phyloP scores from a whole-genome alignment of 2,329 filamentous ascomycete species.

The Pyrenophora seminiperda region DNA sequence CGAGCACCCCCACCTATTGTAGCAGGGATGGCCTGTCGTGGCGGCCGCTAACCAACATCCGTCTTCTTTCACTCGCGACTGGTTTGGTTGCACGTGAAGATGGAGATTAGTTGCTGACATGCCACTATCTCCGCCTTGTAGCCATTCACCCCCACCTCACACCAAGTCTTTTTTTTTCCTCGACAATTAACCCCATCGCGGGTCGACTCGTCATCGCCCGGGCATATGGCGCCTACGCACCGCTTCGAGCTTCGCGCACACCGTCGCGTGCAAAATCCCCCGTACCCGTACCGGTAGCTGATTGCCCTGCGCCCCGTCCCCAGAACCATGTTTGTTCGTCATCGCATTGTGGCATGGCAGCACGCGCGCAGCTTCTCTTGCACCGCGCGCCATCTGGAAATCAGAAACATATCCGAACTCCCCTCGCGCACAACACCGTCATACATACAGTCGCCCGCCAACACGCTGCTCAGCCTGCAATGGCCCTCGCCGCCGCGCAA shows the following conservation, averaged over 20 bases:
- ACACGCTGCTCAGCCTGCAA: slow-evolving; percentile 67
- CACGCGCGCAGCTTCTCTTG: slow-evolving; percentile 33
- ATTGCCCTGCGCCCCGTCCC: neutral
- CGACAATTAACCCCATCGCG: neutral
- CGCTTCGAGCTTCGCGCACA: slow-evolving; percentile 15
- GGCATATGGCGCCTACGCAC: slow-evolving; percentile 21
- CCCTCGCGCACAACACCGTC: slow-evolving; percentile 42
- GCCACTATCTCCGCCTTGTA: slow-evolving; percentile 14
- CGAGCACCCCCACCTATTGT: slow-evolving; percentile 10
- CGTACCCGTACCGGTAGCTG: too few species aligned
- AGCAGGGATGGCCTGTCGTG: slow-evolving; percentile 11
- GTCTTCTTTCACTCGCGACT: slow-evolving; percentile 14
- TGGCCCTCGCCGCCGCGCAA: slow-evolving; percentile 73
- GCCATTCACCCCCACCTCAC: slow-evolving; percentile 11
- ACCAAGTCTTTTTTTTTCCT: too few species aligned
- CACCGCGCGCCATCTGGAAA: slow-evolving; percentile 24
- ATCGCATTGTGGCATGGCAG: slow-evolving; percentile 33
- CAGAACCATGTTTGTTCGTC: slow-evolving; percentile 27
- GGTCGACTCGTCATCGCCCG: slow-evolving; percentile 7
- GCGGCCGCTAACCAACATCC: slow-evolving; percentile 14
- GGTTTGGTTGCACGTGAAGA: slow-evolving; percentile 14
- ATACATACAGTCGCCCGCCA: slow-evolving; percentile 59
- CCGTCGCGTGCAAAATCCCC: slow-evolving; percentile 8
- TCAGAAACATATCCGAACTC: slow-evolving; percentile 41
- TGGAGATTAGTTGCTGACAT: slow-evolving; percentile 9